phyloP scores from a whole-genome alignment of 331 rosid genomes.

The Malus hybrid region DNA sequence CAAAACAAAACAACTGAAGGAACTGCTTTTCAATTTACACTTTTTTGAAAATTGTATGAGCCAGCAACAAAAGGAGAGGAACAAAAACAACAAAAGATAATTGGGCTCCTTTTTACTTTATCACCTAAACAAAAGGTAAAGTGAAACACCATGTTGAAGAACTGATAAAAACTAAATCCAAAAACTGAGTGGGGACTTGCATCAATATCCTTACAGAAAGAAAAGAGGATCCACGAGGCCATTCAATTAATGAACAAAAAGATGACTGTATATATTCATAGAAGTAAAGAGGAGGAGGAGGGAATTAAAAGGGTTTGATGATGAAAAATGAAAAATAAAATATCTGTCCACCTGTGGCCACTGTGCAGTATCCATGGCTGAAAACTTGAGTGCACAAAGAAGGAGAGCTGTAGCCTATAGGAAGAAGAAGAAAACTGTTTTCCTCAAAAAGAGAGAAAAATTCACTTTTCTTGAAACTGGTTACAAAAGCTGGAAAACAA shows the following conservation, averaged over 20 bases:
- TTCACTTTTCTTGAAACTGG: constrained; percentile 26
- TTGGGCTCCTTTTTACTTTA: constrained; percentile 13
- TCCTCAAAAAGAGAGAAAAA: constrained; percentile 24
- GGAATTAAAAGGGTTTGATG: not conserved
- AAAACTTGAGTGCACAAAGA: constrained; percentile 9
- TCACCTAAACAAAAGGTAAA: constrained; percentile 38
- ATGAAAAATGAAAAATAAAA: not conserved
- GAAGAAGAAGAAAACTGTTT: constrained; percentile 3
- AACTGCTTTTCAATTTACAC: constrained; percentile 2
- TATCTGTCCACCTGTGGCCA: constrained; percentile 64
- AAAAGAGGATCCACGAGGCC: constrained; percentile 1
- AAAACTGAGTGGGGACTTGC: constrained; percentile 21
- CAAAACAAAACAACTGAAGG: constrained; percentile 12
- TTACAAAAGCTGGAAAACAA: constrained; percentile 27
- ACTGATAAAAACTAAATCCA: constrained; percentile 27
- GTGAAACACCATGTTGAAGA: constrained; percentile 23
- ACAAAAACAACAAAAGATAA: not conserved
- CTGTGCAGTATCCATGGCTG: constrained; percentile 71
- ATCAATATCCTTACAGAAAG: constrained; percentile 11
- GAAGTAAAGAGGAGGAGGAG: not conserved
- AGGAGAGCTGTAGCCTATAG: not conserved
- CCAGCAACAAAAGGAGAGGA: not conserved
- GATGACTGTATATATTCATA: not conserved
- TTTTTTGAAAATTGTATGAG: not conserved
- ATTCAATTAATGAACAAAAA: not conserved